These are phyloP conservation scores for Lablab purpureus DNA, from an alignment of 306 rosid genomes.

Conservation along the genomic window DNA sequence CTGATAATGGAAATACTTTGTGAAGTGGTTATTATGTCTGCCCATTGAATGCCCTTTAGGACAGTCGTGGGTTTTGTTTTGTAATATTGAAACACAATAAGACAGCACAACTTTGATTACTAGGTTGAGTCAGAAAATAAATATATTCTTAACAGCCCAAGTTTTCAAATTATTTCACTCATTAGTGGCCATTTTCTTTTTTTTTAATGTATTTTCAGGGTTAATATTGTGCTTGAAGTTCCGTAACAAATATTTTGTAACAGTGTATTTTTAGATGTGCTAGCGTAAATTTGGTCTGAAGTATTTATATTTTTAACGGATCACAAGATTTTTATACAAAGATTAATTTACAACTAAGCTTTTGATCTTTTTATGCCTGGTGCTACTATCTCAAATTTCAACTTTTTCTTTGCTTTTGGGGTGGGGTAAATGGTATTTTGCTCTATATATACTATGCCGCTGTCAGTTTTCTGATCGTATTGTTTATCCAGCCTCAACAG, in stretches of 20 bases:
- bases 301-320: not conserved
- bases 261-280: not conserved
- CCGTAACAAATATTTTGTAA: not conserved
- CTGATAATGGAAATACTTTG: constrained; percentile 23
- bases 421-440: constrained; percentile 6
- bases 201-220: not conserved
- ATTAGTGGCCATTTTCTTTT: not conserved
- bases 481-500: constrained; percentile 57
- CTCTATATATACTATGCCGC: constrained; percentile 22
- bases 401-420: not conserved
- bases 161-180: not conserved
- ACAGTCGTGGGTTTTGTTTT: not conserved
- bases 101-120: not conserved
- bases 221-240: constrained; percentile 7
- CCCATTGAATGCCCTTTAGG: constrained; percentile 9
- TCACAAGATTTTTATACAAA: not conserved
- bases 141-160: not conserved
- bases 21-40: constrained; percentile 6
- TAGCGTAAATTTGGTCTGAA: constrained; percentile 6
- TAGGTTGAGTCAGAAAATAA: constrained; percentile 19
- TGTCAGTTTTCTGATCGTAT: constrained; percentile 44
- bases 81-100: constrained; percentile 18
- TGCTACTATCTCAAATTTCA: not conserved
- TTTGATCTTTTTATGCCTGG: constrained; percentile 17
- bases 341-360: not conserved